Base-by-base conservation (phyloP, 176 grass and related monocot genomes). In the Carex parvula region DNA sequence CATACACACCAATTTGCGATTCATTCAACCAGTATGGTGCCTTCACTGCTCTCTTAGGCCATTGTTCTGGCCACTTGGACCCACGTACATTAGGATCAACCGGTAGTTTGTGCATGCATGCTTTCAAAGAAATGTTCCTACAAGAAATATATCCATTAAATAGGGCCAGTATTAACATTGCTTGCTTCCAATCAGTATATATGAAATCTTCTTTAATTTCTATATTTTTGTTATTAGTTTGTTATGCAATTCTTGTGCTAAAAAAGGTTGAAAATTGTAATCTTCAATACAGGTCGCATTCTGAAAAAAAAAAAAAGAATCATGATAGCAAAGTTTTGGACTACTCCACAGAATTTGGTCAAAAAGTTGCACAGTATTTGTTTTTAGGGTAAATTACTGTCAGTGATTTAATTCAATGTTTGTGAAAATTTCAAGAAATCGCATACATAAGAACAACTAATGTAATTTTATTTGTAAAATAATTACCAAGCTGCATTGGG, bases 401-500 rank as follows among this genome's bases (percentile, higher is more conserved):
- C 50, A 16, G 44, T 77, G 73, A 13, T 54, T 15, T 77, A 15
- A 56, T 77, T 56, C 22, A 30, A 30, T 56, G 72, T 56, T 16
- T 77, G 48, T 55, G 24, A 29, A 56, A 77, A 15, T 55, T 77
- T 54, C 2, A 32, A 30, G 2, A 54, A 77, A 77, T 8, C 5
- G 6, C 6, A 32, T 32, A 77, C 73, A 77, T 55, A 77, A 61
- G 48, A 84, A 22, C 46, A 81, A 16, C 44, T 14, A 30, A 75
- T 18, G 55, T 24, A 17, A 21, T 42, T 81, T 81, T 81, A 50
- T 53, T 48, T 69, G 18, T 33, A 58, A 58, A 64, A 29, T 18
- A 67, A 81, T 30, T 83, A 94, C 93, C 95, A 99, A 11, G 96
- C 96, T 8, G 96, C 96, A 73, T 94, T 93, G 9, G 91, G 91